Evolutionary conservation across 208 protist genomes (phyloP).

Genomic region (Wallacemonas collosoma): DNA sequence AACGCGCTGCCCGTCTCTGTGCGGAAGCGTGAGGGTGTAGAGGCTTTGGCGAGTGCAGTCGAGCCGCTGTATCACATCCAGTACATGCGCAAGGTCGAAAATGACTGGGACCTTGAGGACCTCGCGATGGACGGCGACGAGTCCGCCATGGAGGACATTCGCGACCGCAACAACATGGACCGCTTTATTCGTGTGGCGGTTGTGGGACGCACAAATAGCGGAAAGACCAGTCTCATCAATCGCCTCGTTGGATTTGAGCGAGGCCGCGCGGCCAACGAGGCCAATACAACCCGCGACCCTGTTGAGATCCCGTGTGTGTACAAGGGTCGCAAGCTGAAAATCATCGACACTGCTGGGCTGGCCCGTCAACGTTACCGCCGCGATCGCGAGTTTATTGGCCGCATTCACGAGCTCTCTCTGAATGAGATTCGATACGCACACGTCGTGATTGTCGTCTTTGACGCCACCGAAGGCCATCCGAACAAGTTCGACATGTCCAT

Average conservation of each 20-base stretch:
- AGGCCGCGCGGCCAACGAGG: conserved; percentile 73
- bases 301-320: conserved; percentile 90
- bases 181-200: conserved; percentile 90
- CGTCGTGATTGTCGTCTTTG: conserved; percentile 89
- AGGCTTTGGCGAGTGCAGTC: conserved; percentile 68
- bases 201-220: conserved; percentile 92
- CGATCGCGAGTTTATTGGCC: conserved; percentile 82
- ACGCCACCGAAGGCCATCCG: conserved; percentile 91
- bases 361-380: conserved; percentile 71
- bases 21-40: conserved; percentile 62
- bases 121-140: conserved; percentile 81
- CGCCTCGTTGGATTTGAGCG: conserved; percentile 92
- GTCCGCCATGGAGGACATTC: conserved; percentile 87
- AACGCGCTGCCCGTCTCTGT: conserved; percentile 77
- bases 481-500: conserved; percentile 94
- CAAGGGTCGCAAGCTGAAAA: conserved; percentile 84
- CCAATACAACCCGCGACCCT: conserved; percentile 92
- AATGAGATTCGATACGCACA: conserved; percentile 88
- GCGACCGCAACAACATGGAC: conserved; percentile 79
- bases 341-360: conserved; percentile 92
- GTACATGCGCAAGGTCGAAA: conserved; percentile 73
- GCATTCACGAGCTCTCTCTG: conserved; percentile 75
- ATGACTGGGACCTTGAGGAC: conserved; percentile 91
- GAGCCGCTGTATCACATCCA: conserved; percentile 85
- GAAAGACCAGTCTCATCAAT: conserved; percentile 94